Conservation (phyloP, 2,329 filamentous ascomycete genomes). For the Diaporthe australafricana region DNA sequence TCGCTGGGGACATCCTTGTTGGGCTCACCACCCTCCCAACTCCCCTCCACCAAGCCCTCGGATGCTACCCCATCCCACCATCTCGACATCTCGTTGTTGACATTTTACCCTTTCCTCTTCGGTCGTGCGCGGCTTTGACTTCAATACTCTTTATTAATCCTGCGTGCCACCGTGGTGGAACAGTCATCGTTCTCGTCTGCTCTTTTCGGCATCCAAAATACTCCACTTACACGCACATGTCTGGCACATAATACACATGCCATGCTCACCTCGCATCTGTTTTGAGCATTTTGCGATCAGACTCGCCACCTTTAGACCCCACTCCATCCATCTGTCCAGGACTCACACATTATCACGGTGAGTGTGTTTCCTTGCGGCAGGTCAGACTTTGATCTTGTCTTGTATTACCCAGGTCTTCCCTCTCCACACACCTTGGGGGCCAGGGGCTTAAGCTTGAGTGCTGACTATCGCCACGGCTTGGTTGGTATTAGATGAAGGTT, state of each 20-base stretch:
- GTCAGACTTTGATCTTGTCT: neutral
- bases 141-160: conserved; percentile 24
- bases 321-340: neutral
- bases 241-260: conserved; percentile 33
- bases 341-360: conserved; percentile 25
- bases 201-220: conserved; percentile 18
- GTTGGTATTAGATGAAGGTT: conserved; percentile 38
- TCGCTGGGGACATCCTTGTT: conserved; percentile 34
- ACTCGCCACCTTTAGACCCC: neutral
- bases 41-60: conserved; percentile 29
- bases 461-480: conserved; percentile 25
- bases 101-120: conserved; percentile 26
- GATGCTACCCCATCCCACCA: conserved; percentile 37
- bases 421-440: conserved; percentile 6
- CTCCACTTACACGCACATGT: conserved; percentile 31
- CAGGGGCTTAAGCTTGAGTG: neutral
- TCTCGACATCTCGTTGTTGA: conserved; percentile 36
- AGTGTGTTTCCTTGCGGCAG: conserved; percentile 6
- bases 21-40: conserved; percentile 28
- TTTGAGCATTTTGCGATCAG: conserved; percentile 1
- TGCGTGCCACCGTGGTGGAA: conserved; percentile 27
- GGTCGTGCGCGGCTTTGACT: conserved; percentile 22
- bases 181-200: conserved; percentile 24
- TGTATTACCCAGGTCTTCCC: conserved; percentile 10
- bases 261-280: conserved; percentile 38